Evolutionary conservation across 2,329 filamentous ascomycete species (phyloP), one percentile per base, ranked within the genome.

Genomic region (Phaeosphaeriaceae sp.): DNA sequence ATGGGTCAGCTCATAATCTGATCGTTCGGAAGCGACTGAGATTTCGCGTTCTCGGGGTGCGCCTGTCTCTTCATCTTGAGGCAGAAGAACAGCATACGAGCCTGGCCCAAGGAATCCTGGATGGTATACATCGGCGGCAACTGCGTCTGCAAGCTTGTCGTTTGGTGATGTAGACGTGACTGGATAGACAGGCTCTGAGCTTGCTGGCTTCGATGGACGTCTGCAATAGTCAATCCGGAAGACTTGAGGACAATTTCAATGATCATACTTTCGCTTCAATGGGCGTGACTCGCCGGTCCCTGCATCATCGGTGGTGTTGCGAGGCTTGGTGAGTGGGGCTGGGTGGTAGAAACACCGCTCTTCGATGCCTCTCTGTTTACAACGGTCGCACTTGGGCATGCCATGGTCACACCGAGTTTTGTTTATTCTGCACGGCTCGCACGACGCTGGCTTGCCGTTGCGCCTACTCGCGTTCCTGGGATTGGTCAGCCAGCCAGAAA

Each of bases 261-360:
- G 10, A 8, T 49, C 64, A 24, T 68, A 74, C 72, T 72, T 75
- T 60, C 72, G 63, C 51, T 74, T 75, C 5, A 59, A 24, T 2
- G 68, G 64, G 22, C 65, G 61, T 13, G 63, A 58, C 51, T 64
- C 63, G 30, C 60, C 65, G 49, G 61, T 49, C 15, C 58, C 58
- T 58, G 58, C 52, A 28, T 63, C 64, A 46, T 60, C 59, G 17
- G 55, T 50, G 26, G 47, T 47, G 13, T 59, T 64, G 21, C 67
- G 68, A 19, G 55, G 62, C 42, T 70, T 76, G n/a, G 73, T 77
- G 19, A 77, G 63, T 26, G 74, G 74, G 13, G 74, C 73, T 23
- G 74, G 74, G 58, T 76, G 73, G 55, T 77, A 76, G 59, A 74
- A 74, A 51, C 74, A 77, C 15, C 67, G 61, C 1, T 76, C 72